Evolutionary conservation across 352 stramenopile species (phyloP).

Genomic region (Phytophthora vignae): DNA sequence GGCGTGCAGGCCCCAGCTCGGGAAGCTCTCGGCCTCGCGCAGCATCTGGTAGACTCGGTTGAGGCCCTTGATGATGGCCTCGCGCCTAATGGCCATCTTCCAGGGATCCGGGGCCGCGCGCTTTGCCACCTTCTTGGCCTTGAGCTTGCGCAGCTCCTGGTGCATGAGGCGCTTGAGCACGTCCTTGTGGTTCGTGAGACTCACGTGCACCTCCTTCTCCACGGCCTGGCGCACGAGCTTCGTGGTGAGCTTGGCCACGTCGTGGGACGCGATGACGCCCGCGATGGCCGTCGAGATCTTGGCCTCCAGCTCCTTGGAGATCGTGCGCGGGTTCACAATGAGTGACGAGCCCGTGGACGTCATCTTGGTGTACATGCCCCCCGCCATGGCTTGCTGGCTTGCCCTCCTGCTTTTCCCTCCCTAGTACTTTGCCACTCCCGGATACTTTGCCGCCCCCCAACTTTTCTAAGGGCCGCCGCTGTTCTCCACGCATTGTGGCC

Average conservation of each 20-base stretch:
- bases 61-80: constrained; percentile 55
- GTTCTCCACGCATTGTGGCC: too few relatives aligned
- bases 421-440: too few relatives aligned
- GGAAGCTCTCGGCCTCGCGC: constrained; percentile 30
- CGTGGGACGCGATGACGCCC: constrained; percentile 67
- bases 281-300: constrained; percentile 83
- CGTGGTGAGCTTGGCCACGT: constrained; percentile 73
- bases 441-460: too few relatives aligned
- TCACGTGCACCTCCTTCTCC: constrained; percentile 88
- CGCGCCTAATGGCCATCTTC: constrained; percentile 58
- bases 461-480: too few relatives aligned
- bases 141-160: constrained; percentile 81
- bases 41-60: constrained; percentile 52
- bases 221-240: constrained; percentile 86
- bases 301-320: constrained; percentile 84
- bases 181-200: constrained; percentile 88
- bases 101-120: constrained; percentile 61
- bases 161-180: constrained; percentile 91
- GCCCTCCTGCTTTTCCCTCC: too few relatives aligned
- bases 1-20: constrained; percentile 54
- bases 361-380: constrained; percentile 86
- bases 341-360: constrained; percentile 71
- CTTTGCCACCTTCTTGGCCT: constrained; percentile 78
- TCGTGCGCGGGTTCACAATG: constrained; percentile 77
- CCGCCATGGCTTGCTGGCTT: too few relatives aligned